Evolutionary conservation across 1,284 basidiomycete species (phyloP).

Genomic region (Neonothopanus nambi): DNA sequence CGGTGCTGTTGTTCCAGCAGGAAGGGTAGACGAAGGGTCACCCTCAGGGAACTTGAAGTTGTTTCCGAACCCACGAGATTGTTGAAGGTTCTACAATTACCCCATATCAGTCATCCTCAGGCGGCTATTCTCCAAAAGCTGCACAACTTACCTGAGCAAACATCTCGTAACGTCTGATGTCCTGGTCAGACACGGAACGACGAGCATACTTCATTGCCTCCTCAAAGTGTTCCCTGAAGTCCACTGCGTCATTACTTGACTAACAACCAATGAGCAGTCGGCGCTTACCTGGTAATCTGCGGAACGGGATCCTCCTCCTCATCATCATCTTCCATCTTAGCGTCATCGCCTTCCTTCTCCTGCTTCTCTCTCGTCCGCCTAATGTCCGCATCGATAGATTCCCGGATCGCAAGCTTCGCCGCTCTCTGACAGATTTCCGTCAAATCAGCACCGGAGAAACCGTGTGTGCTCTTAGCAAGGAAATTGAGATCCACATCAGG

Average conservation of each 20-base stretch:
- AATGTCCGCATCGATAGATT: slow-evolving; percentile 94
- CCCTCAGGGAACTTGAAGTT: slow-evolving; percentile 97
- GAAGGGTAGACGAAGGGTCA: slow-evolving; percentile 46
- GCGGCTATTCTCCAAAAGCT: slow-evolving; percentile 9
- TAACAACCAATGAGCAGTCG: no score
- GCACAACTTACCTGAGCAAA: slow-evolving; percentile 74
- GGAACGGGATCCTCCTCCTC: slow-evolving; percentile 94
- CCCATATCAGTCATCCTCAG: slow-evolving; percentile 10
- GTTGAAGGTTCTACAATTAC: slow-evolving; percentile 76
- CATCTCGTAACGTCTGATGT: slow-evolving; percentile 95
- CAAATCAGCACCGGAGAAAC: slow-evolving; percentile 99
- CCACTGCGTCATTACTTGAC: slow-evolving; percentile 12
- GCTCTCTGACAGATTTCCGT: slow-evolving; percentile 99
- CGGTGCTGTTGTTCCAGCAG: slow-evolving; percentile 48
- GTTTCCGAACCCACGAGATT: slow-evolving; percentile 84
- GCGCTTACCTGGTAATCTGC: slow-evolving; percentile 76
- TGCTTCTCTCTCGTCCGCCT: slow-evolving; percentile 77
- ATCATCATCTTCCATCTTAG: slow-evolving; percentile 74
- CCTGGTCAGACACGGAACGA: slow-evolving; percentile 90
- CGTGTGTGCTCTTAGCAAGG: slow-evolving; percentile 93
- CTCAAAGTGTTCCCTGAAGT: slow-evolving; percentile 85
- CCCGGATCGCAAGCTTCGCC: slow-evolving; percentile 95
- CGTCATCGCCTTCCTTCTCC: slow-evolving; percentile 74
- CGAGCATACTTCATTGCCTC: slow-evolving; percentile 96
- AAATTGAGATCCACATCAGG: slow-evolving; percentile 85